Percentiles rank a stretch among this genome's conserved stretches.
Conservation (phyloP, 352 stramenopile genomes). For the Globisporangium alternatum region DNA sequence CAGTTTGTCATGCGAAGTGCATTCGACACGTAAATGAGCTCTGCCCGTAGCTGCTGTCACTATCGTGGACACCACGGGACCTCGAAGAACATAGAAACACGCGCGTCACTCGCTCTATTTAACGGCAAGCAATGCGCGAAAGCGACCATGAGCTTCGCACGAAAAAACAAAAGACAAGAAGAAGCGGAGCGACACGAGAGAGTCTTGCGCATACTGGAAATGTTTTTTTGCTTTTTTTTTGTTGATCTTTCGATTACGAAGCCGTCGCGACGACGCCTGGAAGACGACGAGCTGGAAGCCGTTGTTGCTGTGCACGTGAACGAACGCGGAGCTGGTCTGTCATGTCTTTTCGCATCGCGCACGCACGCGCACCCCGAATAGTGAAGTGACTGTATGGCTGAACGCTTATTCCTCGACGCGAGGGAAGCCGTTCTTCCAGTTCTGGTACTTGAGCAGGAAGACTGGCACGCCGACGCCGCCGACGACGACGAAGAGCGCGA, state of each 20-base stretch:
- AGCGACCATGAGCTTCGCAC: background rate
- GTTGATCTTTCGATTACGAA: conserved; percentile 6
- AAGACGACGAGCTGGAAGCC: background rate
- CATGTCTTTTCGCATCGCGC: background rate
- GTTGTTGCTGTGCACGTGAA: background rate
- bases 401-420: conserved; percentile 57
- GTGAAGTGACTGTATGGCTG: background rate
- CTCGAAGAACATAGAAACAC: too few relatives aligned
- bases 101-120: too few relatives aligned
- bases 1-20: too few relatives aligned
- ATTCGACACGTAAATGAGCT: too few relatives aligned
- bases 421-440: conserved; percentile 89
- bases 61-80: too few relatives aligned
- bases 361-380: conserved; percentile 7
- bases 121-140: background rate
- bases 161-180: background rate
- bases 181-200: background rate
- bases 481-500: conserved; percentile 59
- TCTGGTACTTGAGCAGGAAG: conserved; percentile 76
- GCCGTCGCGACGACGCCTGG: background rate
- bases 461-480: conserved; percentile 66
- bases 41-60: too few relatives aligned
- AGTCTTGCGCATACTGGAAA: conserved; percentile 4
- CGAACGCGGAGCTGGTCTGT: background rate
- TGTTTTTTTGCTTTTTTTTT: conserved; percentile 8